Evolutionary conservation across 2,329 filamentous ascomycete species (phyloP).

Genomic region (Scopulariopsis brevicaulis): DNA sequence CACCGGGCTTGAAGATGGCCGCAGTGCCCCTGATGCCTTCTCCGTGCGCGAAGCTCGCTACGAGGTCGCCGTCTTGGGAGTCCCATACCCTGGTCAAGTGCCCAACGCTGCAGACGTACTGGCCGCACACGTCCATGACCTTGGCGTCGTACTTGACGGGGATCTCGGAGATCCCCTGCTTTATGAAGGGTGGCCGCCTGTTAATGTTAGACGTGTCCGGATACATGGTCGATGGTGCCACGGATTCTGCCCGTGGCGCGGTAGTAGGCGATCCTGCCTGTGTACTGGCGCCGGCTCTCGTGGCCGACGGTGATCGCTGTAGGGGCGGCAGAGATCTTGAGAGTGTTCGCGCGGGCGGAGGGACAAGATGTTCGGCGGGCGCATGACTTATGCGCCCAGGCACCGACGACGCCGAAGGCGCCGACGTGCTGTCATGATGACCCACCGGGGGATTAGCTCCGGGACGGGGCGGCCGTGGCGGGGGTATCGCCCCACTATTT

Average conservation of each 20-base stretch:
- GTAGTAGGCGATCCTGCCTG: background rate
- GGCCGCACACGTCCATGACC: constrained; percentile 77
- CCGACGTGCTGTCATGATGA: constrained; percentile 9
- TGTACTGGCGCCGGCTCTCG: background rate
- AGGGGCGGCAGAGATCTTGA: constrained; percentile 3
- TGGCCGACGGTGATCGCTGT: background rate
- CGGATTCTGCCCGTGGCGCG: constrained; percentile 22
- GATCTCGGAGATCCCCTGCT: constrained; percentile 64
- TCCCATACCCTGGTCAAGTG: constrained; percentile 85
- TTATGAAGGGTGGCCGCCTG: constrained; percentile 66
- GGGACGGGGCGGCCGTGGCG: constrained; percentile 14
- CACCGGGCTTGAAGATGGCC: constrained; percentile 74
- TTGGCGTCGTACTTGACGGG: constrained; percentile 78
- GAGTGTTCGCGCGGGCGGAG: constrained; percentile 14
- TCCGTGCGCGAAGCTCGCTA: constrained; percentile 72
- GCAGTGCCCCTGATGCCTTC: constrained; percentile 77
- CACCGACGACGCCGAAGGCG: constrained; percentile 11
- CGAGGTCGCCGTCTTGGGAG: constrained; percentile 64
- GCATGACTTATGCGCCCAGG: constrained; percentile 13
- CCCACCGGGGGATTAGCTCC: background rate
- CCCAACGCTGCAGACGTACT: constrained; percentile 77
- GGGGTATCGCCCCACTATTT: constrained; percentile 13
- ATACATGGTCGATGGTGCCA: constrained; percentile 50
- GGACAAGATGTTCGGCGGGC: constrained; percentile 8
- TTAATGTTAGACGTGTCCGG: constrained; percentile 81